Percentiles rank a stretch among this genome's conserved stretches.
phyloP scores from a whole-genome alignment of 352 stramenopile species.

The Halophytophthora polymorphica region DNA sequence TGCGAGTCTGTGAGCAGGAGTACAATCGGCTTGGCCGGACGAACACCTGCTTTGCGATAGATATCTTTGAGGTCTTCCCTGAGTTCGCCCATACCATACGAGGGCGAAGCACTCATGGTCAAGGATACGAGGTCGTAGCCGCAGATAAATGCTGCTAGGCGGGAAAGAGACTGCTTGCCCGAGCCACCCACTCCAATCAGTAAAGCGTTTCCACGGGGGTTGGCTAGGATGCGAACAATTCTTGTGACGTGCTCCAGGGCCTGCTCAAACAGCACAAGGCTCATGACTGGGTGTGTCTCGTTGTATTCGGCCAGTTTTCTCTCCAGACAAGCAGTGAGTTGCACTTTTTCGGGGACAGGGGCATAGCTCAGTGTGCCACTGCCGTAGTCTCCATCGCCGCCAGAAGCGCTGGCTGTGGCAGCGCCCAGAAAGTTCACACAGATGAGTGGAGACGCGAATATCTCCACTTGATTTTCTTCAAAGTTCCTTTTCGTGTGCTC shows the following conservation, averaged over 20 bases:
- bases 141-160: constrained; percentile 87
- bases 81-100: constrained; percentile 76
- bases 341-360: constrained; percentile 45
- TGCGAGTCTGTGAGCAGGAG: constrained; percentile 89
- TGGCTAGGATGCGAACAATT: constrained; percentile 83
- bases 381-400: constrained; percentile 10
- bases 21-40: constrained; percentile 81
- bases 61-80: constrained; percentile 90
- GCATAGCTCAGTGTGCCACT: constrained; percentile 35
- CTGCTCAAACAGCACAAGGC: constrained; percentile 91
- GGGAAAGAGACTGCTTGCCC: constrained; percentile 90
- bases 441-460: constrained; percentile 69
- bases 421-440: constrained; percentile 62
- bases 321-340: constrained; percentile 58
- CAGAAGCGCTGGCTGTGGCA: constrained; percentile 4
- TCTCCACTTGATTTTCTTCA: constrained; percentile 72
- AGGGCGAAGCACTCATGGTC: constrained; percentile 44
- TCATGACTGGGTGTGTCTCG: constrained; percentile 91
- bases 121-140: constrained; percentile 70
- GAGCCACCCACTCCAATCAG: constrained; percentile 83
- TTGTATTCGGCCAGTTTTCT: constrained; percentile 86
- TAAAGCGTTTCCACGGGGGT: constrained; percentile 76
- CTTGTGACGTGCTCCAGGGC: constrained; percentile 87
- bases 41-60: constrained; percentile 83
- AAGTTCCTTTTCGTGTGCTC: constrained; percentile 87